Percentiles rank a stretch among this genome's conserved stretches.
Evolutionary conservation across 2,329 filamentous ascomycete genomes (phyloP).

Genomic region (Emergomyces pasteurianus): DNA sequence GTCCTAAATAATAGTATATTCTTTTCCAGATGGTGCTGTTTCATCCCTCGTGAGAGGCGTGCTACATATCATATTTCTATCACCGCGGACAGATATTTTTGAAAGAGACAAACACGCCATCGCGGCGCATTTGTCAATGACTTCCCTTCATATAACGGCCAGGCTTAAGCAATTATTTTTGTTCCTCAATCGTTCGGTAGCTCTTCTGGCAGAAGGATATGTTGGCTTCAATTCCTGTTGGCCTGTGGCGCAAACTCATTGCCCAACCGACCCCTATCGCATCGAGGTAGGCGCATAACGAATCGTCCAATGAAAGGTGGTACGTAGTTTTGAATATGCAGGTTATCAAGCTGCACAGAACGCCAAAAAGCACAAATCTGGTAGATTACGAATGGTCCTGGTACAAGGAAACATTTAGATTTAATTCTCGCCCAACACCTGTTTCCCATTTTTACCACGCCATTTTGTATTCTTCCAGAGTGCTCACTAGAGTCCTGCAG

Average conservation of each 20-base stretch:
- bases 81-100: neutral
- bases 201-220: neutral
- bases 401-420: neutral
- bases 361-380: neutral
- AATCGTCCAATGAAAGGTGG: neutral
- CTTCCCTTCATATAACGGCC: too few species aligned
- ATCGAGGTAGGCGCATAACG: neutral
- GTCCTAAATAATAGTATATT: neutral
- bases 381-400: neutral
- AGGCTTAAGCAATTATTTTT: neutral
- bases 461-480: neutral
- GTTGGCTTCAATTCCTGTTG: neutral
- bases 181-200: neutral
- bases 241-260: neutral
- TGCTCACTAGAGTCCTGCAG: neutral
- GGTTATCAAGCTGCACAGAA: neutral
- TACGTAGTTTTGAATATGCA: neutral
- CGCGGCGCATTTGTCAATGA: neutral
- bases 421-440: neutral
- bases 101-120: neutral
- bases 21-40: neutral
- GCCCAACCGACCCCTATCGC: neutral
- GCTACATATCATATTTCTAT: neutral
- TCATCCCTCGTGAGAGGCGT: neutral
- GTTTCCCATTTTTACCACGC: neutral